Evolutionary conservation across 257 asterid species (phyloP).

Genomic region (Lithospermum erythrorhizon): DNA sequence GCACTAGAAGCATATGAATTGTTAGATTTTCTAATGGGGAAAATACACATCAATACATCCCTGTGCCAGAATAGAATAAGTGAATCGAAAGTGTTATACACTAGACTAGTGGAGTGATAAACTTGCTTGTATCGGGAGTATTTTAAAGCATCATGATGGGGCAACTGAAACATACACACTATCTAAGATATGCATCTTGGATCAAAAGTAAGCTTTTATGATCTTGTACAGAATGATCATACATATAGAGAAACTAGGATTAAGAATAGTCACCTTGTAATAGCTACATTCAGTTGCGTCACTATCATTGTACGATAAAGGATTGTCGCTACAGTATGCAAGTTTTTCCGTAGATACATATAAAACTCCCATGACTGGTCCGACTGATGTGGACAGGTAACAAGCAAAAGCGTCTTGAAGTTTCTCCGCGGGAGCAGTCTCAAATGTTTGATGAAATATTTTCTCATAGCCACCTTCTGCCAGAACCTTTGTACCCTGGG

Average conservation of each 20-base stretch:
- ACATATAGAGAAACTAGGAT: background rate
- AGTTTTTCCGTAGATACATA: constrained; percentile 72
- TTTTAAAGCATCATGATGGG: no score
- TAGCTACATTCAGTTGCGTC: constrained; percentile 71
- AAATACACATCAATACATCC: background rate
- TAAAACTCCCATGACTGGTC: constrained; percentile 79
- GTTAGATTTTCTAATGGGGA: background rate
- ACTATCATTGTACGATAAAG: constrained; percentile 60
- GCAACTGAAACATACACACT: no score
- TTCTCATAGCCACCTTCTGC: constrained; percentile 99
- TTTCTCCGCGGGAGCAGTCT: constrained; percentile 62
- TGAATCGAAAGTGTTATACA: no score
- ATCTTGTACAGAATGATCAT: background rate
- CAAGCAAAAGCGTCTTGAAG: constrained; percentile 68
- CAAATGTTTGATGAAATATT: constrained; percentile 73
- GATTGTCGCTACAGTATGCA: constrained; percentile 85
- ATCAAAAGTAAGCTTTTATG: background rate
- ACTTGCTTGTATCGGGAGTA: no score
- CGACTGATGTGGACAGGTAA: constrained; percentile 90
- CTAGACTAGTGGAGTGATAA: no score
- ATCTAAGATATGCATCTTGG: background rate
- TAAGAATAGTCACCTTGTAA: constrained; percentile 51
- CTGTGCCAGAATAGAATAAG: background rate
- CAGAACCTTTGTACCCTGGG: constrained; percentile 78
- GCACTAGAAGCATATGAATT: background rate